Percentiles rank a stretch among this genome's conserved stretches.
Evolutionary conservation across 495 filamentous ascomycete species (phyloP).

Genomic region (Paragyromitra xinjiangensis): DNA sequence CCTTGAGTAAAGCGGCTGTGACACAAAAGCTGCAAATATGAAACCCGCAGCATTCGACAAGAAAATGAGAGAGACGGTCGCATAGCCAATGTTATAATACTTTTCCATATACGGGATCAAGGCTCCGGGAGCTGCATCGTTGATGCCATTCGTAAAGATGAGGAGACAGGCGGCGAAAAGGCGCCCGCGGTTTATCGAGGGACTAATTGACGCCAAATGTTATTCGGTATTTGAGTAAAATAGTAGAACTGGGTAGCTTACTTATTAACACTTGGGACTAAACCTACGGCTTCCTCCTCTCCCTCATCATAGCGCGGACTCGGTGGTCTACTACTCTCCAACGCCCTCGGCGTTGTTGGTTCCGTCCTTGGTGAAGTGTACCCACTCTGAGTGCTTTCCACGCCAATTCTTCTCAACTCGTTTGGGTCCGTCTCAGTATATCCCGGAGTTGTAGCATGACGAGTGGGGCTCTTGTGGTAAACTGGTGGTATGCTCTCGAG

Average conservation of each 20-base stretch:
- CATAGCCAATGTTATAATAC: conserved; percentile 75
- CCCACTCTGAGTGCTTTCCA: background rate
- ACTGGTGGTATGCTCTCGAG: conserved; percentile 37
- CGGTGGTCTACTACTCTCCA: conserved; percentile 22
- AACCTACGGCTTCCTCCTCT: conserved; percentile 16
- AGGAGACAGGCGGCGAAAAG: conserved; percentile 46
- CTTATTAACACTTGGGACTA: conserved; percentile 42
- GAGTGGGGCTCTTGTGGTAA: conserved; percentile 27
- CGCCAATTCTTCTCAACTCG: conserved; percentile 17
- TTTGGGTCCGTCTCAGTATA: conserved; percentile 29
- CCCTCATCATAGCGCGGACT: conserved; percentile 1
- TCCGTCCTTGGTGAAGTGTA: background rate
- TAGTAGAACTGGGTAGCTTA: conserved; percentile 10
- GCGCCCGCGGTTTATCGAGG: conserved; percentile 45
- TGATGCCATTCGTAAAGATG: conserved; percentile 67
- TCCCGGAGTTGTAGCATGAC: conserved; percentile 23
- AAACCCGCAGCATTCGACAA: conserved; percentile 80
- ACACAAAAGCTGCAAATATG: conserved; percentile 72
- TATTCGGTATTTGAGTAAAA: background rate
- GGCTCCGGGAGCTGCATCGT: conserved; percentile 73
- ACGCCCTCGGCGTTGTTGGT: conserved; percentile 13
- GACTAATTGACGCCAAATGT: conserved; percentile 20
- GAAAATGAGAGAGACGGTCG: conserved; percentile 80
- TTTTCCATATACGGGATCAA: conserved; percentile 75
- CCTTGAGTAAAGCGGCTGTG: conserved; percentile 65